Evolutionary conservation across 2,329 filamentous ascomycete genomes (phyloP).

Genomic region (Diaporthe aspalathi): DNA sequence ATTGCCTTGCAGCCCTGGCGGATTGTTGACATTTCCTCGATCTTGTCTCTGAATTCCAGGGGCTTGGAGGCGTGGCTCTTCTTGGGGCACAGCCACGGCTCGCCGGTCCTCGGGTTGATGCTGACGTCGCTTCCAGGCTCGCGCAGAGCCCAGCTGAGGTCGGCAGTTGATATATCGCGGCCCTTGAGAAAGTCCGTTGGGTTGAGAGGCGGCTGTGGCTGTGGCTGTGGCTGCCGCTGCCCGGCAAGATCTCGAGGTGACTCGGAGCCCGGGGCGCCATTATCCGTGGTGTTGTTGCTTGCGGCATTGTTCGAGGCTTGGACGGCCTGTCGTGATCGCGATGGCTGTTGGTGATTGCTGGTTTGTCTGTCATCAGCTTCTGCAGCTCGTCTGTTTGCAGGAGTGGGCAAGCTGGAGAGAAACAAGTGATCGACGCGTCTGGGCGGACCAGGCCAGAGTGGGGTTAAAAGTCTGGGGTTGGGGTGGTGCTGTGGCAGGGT

Average conservation of each 20-base stretch:
- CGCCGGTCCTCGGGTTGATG: conserved; percentile 26
- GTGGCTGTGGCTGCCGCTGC: conserved; percentile 15
- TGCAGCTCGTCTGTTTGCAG: background rate
- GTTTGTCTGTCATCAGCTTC: background rate
- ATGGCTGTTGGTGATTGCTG: background rate
- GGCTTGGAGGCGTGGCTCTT: conserved; percentile 29
- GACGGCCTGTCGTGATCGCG: background rate
- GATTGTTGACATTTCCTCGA: conserved; percentile 29
- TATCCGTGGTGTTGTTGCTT: background rate
- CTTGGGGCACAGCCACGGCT: conserved; percentile 35
- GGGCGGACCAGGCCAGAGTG: background rate
- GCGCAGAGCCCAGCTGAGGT: conserved; percentile 26
- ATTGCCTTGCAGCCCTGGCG: conserved; percentile 35
- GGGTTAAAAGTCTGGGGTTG: too few species aligned
- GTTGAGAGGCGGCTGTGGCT: conserved; percentile 15
- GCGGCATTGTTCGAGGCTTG: background rate
- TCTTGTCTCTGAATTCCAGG: conserved; percentile 32
- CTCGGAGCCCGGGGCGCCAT: background rate
- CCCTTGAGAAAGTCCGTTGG: conserved; percentile 18
- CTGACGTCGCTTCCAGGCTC: conserved; percentile 15
- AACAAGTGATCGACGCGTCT: background rate
- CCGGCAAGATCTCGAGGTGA: conserved; percentile 18
- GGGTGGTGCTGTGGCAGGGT: too few species aligned
- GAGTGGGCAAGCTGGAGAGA: background rate
- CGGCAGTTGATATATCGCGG: conserved; percentile 26